These are phyloP conservation scores for Isatis lusitanica DNA, from an alignment of 441 rosid species.

Conservation along the genomic window DNA sequence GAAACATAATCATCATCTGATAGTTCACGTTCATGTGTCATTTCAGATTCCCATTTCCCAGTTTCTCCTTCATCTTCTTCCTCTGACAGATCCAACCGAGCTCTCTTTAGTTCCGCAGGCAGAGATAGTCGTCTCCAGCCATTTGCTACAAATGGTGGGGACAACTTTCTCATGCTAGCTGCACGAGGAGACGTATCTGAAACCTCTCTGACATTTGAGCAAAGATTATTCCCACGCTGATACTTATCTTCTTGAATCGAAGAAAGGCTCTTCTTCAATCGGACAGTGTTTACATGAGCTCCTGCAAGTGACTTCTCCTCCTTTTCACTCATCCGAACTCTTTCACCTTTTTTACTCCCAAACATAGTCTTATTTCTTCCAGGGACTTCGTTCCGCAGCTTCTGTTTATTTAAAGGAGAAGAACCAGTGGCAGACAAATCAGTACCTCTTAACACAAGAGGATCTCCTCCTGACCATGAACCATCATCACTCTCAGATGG, in stretches of 20 bases:
- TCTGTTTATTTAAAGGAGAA: conserved; percentile 40
- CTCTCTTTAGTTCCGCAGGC: conserved; percentile 39
- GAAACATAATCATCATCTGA: conserved; percentile 31
- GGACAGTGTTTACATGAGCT: neutral
- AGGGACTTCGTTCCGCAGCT: conserved; percentile 32
- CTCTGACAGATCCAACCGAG: conserved; percentile 30
- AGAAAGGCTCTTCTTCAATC: conserved; percentile 28
- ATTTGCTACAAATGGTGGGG: conserved; percentile 31
- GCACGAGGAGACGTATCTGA: conserved; percentile 35
- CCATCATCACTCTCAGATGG: conserved; percentile 44
- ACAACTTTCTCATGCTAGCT: conserved; percentile 38
- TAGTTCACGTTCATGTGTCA: conserved; percentile 39
- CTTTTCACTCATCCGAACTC: conserved; percentile 36
- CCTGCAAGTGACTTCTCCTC: conserved; percentile 35
- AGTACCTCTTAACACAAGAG: conserved; percentile 32
- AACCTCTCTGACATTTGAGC: conserved; percentile 34
- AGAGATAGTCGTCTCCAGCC: conserved; percentile 34
- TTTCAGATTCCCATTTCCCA: conserved; percentile 38
- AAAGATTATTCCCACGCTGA: conserved; percentile 25
- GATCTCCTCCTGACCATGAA: conserved; percentile 43
- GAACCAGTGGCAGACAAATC: conserved; percentile 29
- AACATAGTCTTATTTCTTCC: conserved; percentile 42
- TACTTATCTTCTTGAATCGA: conserved; percentile 36
- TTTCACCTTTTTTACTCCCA: conserved; percentile 46
- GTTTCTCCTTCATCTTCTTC: conserved; percentile 45